Evolutionary conservation across 495 filamentous ascomycete species (phyloP), one percentile per base, ranked within the genome.

Genomic region (Penicillium chermesinum): DNA sequence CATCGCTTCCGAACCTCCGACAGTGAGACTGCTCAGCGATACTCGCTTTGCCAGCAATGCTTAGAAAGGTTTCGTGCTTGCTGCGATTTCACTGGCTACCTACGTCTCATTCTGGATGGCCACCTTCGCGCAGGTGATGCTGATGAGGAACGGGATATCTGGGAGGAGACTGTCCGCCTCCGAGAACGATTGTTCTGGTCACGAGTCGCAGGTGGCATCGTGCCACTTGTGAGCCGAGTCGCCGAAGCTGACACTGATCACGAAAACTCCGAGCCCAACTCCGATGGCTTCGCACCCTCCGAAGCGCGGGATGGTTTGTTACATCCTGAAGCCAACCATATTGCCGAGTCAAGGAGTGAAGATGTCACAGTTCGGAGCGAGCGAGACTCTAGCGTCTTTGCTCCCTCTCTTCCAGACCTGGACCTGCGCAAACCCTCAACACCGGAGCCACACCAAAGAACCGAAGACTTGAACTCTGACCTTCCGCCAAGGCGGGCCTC

Each of bases 121-220:
- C 81, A 93, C 53, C 87, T 91, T 79, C 79, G 87, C 32, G 66
- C 70, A 21, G 81, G 81, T 20, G 89, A 96, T 32, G 74, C 80
- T 25, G 87, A 89, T 46, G 86, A 87, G 30, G 82, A 88, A 62
- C 85, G 82, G 52, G 81, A 82, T 27, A 89, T 90, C 3, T 98
- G 93, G 93, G 89, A 95, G 59, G 93, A 97, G 67, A 87, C 87
- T 44, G 83, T 95, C 14, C 80, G 86, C 15, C 69, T 97, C 41
- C 75, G 93, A 37, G 93, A 98, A 62, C 78, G 89, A 50, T 95
- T 96, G 85, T 98, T 98, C 61, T 98, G 93, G 93, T 82, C 85
- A 38, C 73, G 93, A 20, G 80, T 97, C 38, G 91, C 91, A 13
- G 91, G 86, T 13, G 91, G 91, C 14, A 87, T 96, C 3, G 71